Base-by-base conservation (phyloP, 345 rosid species). In the Salix arbutifolia region DNA sequence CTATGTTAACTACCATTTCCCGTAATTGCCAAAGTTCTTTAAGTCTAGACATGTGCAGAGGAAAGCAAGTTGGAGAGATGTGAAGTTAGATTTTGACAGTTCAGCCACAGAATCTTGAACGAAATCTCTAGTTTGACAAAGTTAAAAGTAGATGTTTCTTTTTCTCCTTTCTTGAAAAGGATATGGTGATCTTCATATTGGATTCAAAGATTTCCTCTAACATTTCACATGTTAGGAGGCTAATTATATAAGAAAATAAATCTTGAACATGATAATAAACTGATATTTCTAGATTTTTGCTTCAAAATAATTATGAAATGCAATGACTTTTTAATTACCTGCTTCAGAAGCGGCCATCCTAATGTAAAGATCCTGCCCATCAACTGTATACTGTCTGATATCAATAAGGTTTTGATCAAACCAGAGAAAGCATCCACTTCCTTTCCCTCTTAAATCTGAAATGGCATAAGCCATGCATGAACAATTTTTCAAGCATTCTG, bases 381-480 rank as follows among this genome's bases (percentile, higher is more conserved):
- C 60, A 33, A 19, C 62, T 28, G 61, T 26, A 1, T 46, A 70
- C 25, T 48, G 74, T 6, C 56, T 50, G n/a, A 48, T 16, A 35
- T 70, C 74, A 50, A 70, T 48, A 40, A 70, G 60, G 5, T 58
- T 12, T 58, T 70, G 64, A 50, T 35, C 62, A 50, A 70, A 70
- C 62, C 74, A 70, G 62, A 70, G 42, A 8, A 70, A 16, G 74
- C 74, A 70, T 50, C 62, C 74, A 70, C 61, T 30, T 44, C 69
- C 69, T 5, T 21, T 40, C 23, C 53, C 52, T 19, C 16, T 26
- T 70, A 44, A 8, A 44, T 70, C 74, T 40, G 74, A 70, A 70
- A 50, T 70, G n/a, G 42, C 25, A 50, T 50, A 70, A 4, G 61
- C 74, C 61, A 52, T 70, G 5, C 74, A 70, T 16, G 74, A 70